Base-by-base conservation (phyloP, 805 yeast genomes). In the Debaryomyces tyrocola region DNA sequence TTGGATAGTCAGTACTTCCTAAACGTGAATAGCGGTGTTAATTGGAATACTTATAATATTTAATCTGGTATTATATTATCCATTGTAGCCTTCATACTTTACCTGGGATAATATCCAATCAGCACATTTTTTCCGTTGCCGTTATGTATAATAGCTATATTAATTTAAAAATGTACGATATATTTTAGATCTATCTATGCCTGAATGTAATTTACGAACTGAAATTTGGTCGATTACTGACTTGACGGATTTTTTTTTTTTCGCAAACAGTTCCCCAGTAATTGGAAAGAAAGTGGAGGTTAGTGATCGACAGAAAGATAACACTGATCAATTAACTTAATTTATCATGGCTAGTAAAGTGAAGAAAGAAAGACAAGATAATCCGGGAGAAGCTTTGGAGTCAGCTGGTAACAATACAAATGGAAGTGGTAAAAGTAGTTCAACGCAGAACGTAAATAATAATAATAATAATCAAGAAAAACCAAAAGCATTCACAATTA, bases 401-500 rank as follows among this genome's bases (percentile, higher is more conserved):
- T 38, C 28, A n/a, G 34, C 33, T 21, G 33, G 17, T 28, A 20
- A 14, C 14, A 34, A 36, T 10, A 37, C 11, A 12, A 44, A 44
- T 17, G 42, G 35, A n/a, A 41, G 38, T 15, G 38, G 39, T 20
- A 24, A 24, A 24, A 2, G 5, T 24, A 5, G 5, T 6, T 9
- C 27, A 24, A 24, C 27, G 27, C 27, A 24, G 27, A 27, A 15
- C 28, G 14, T 17, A 15, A 29, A 20, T 4, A 34, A 15, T 12
- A 24, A 24, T 6, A 35, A 7, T 7, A 48, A 40, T n/a, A 20
- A 28, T 31, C 43, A 42, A n/a, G 65, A 62, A 18, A 70, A 67
- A 46, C 74, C 73, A 9, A 71, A 70, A 53, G 74, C 77, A 1
- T 73, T 72, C 56, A 72, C 77, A 44, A 72, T 74, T 52, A 73